Conservation (phyloP, 1,284 basidiomycete species). For the Trichosporon sp. region DNA sequence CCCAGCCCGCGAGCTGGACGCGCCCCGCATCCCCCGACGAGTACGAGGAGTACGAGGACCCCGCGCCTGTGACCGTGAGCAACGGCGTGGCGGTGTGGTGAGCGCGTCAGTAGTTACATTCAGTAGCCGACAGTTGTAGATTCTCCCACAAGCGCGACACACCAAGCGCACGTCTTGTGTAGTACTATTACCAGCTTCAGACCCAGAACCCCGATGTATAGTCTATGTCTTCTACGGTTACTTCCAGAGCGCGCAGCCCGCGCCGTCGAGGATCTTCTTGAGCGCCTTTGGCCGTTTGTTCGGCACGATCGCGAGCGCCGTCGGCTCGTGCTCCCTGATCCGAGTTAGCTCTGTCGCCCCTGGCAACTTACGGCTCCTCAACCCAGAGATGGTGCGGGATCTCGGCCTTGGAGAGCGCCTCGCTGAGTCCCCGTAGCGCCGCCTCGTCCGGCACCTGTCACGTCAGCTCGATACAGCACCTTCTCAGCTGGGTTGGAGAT, state of each 20-base stretch:
- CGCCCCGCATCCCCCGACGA: not conserved
- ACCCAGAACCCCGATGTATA: not conserved
- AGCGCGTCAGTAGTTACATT: not conserved
- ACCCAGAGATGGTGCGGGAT: constrained; percentile 52
- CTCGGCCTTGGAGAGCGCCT: constrained; percentile 32
- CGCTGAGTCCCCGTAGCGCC: constrained; percentile 34
- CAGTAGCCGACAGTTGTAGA: not conserved
- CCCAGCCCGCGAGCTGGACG: not conserved
- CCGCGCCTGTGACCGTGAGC: not conserved
- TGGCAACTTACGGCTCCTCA: constrained; percentile 50
- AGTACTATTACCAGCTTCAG: not conserved
- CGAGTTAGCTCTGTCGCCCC: constrained; percentile 1
- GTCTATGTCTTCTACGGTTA: constrained; percentile 12
- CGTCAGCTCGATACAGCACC: not conserved
- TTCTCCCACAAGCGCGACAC: not conserved
- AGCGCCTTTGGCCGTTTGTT: constrained; percentile 52
- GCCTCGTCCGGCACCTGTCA: constrained; percentile 44
- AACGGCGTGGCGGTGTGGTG: not conserved
- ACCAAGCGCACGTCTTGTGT: not conserved
- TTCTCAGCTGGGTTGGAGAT: not conserved
- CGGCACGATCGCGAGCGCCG: constrained; percentile 53
- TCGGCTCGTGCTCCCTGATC: constrained; percentile 49
- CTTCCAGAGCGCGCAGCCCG: constrained; percentile 41
- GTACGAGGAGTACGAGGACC: not conserved
- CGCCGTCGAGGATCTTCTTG: constrained; percentile 49